Base-by-base conservation (phyloP, 768 basidiomycete species). In the Serendipita indica region DNA sequence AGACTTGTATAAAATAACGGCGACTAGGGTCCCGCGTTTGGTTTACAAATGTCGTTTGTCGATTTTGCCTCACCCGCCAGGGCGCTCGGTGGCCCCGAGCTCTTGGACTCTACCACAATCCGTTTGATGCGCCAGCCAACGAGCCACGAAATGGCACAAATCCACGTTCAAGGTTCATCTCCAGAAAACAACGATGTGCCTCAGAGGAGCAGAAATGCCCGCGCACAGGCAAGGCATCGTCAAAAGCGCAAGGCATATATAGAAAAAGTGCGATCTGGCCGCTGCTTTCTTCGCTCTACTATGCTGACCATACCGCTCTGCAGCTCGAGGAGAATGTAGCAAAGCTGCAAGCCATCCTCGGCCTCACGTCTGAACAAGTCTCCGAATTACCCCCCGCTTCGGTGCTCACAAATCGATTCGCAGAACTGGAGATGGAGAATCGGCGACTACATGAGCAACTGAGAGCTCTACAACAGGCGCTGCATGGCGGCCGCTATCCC, bases 161-260 rank as follows among this genome's bases (percentile, higher is more conserved):
- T 10, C 10, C 32, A 27, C 32, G 22, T 3, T 12, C 22, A 54
- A 28, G 49, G 22, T 2, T 54, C 49, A 16, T 54, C 49, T 10
- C 49, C 49, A 7, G 49, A 54, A 33, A 28, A 16, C 32, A 28
- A 16, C n/a, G 49, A 54, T 22, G 10, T 27, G 4, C 84, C 84
- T 75, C 84, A 86, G 72, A 82, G 84, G 64, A 85, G 83, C 77
- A 83, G 86, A 75, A 88, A 88, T 73, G 85, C 84, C 58, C 84
- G 83, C 71, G 89, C 89, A 7, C 89, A 91, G 73, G 89, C 89
- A 33, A 75, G 89, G 65, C 89, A 91, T 75, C 81, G 89, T 61
- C 89, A 88, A 69, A 91, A 91, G 71, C 79, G 89, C 72, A 91
- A 91, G 74, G 89, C 89, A 10, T 91, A 91, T 74, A 89, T 91